These are phyloP conservation scores for Gastrolobium villosum DNA, from an alignment of 306 rosid genomes.

Conservation along the genomic window DNA sequence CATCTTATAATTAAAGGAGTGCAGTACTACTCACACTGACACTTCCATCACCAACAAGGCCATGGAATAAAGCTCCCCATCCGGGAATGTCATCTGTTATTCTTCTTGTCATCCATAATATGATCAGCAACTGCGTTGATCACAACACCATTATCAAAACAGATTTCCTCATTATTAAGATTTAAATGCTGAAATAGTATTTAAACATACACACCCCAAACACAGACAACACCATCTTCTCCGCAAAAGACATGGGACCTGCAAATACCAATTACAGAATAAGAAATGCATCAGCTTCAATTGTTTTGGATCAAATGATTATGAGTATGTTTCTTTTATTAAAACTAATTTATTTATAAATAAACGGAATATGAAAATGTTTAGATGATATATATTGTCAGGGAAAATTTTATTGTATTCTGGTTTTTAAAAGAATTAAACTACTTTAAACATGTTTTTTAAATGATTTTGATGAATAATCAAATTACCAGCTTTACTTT, in stretches of 20 bases:
- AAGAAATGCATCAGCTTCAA: not conserved
- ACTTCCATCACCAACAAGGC: conserved; percentile 82
- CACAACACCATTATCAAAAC: not conserved
- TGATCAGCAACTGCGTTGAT: conserved; percentile 62
- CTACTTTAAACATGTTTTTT: not conserved
- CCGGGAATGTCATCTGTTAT: conserved; percentile 88
- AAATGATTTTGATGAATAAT: not conserved
- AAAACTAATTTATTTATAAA: not conserved
- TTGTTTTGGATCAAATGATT: not conserved
- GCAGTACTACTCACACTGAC: conserved; percentile 67
- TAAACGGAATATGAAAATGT: not conserved
- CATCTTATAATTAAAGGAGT: not conserved
- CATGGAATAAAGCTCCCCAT: conserved; percentile 81
- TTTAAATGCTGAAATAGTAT: not conserved
- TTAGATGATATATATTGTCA: not conserved
- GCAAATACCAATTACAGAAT: conserved; percentile 34
- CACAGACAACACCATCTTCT: conserved; percentile 73
- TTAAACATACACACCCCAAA: conserved; percentile 65
- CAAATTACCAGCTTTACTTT: not conserved
- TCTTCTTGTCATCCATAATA: conserved; percentile 92
- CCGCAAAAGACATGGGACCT: conserved; percentile 88
- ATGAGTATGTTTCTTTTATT: not conserved
- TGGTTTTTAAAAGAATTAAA: not conserved
- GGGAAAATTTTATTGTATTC: not conserved
- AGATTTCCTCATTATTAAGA: not conserved